phyloP scores from a whole-genome alignment of 176 grass and related monocot species.

The Cenchrus fungigraminus region DNA sequence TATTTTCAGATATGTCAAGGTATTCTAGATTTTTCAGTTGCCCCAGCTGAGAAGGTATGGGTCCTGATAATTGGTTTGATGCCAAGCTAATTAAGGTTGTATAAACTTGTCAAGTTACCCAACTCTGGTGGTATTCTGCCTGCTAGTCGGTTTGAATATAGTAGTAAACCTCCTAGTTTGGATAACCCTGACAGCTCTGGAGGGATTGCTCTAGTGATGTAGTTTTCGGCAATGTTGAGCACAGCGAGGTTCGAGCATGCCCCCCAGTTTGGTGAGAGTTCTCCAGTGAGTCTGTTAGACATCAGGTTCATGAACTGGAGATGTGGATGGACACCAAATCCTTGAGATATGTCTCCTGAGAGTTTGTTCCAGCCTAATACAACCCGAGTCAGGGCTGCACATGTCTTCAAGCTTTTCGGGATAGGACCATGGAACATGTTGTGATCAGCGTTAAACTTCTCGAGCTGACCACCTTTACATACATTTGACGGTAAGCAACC shows the following conservation, averaged over 20 bases:
- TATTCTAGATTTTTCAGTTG: not conserved
- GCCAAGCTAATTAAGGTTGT: too few relatives aligned
- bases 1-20: conserved; percentile 34
- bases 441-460: not conserved
- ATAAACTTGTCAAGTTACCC: too few relatives aligned
- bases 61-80: not conserved
- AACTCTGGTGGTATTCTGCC: too few relatives aligned
- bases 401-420: conserved; percentile 27
- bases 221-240: too few relatives aligned
- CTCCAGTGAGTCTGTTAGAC: conserved; percentile 22
- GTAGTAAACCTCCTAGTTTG: too few relatives aligned
- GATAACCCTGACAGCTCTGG: too few relatives aligned
- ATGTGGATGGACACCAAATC: conserved; percentile 30
- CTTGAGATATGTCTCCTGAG: conserved; percentile 19
- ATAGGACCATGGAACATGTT: conserved; percentile 29
- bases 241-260: not conserved
- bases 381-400: not conserved
- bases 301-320: not conserved
- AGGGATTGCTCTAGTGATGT: too few relatives aligned
- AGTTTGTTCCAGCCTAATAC: not conserved
- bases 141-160: too few relatives aligned
- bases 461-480: not conserved
- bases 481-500: not conserved
- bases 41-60: not conserved
- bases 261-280: not conserved